These are phyloP conservation scores for Cenchrus fungigraminus DNA, from an alignment of 176 grass and related monocot genomes.

Conservation along the genomic window DNA sequence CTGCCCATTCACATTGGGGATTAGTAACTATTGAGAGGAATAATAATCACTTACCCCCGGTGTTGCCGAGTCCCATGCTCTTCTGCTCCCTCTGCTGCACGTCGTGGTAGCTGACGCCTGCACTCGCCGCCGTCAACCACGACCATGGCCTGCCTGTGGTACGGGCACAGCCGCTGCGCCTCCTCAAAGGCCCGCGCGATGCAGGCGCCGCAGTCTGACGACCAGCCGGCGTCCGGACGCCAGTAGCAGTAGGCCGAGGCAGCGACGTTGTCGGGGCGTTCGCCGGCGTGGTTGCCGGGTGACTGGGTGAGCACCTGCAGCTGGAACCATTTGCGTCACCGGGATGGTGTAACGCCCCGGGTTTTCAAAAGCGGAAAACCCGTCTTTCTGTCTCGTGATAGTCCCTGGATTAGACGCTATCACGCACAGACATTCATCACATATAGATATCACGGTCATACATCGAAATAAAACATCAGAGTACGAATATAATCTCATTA, in stretches of 20 bases:
- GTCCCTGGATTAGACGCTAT: no score
- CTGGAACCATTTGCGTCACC: constrained; percentile 8
- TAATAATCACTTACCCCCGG: background rate
- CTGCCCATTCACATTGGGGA: no score
- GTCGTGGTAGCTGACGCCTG: constrained; percentile 54
- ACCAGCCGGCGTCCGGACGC: constrained; percentile 24
- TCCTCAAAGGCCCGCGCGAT: constrained; percentile 30
- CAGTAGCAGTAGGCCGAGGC: constrained; percentile 44
- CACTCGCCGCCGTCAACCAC: constrained; percentile 49
- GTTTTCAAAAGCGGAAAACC: no score
- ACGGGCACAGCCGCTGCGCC: constrained; percentile 29
- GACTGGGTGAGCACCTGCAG: background rate
- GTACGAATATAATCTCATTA: no score
- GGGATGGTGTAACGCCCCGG: background rate
- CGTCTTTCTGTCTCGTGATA: no score
- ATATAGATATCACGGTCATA: no score
- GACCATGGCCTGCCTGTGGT: constrained; percentile 34
- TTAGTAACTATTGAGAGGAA: no score
- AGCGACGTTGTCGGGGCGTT: constrained; percentile 20
- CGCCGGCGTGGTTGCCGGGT: constrained; percentile 27
- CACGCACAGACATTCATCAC: no score
- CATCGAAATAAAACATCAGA: no score
- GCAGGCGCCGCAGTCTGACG: constrained; percentile 46
- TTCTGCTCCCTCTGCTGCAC: background rate
- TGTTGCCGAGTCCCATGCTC: background rate